Base-by-base conservation (phyloP, 768 basidiomycete species). In the Strobilomyces echinocephalus region DNA sequence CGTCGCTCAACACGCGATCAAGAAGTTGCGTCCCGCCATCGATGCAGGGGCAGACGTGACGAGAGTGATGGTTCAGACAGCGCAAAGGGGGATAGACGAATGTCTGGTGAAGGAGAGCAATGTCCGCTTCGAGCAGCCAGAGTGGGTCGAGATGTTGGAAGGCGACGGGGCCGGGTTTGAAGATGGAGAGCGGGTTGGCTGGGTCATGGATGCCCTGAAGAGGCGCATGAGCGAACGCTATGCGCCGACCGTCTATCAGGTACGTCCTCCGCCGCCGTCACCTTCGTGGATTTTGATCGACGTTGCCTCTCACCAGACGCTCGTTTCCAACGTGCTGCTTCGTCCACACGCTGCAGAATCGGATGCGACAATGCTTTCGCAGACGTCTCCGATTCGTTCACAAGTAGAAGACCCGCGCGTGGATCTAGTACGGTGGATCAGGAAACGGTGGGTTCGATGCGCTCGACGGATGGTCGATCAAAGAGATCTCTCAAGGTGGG, bases 171-270 rank as follows among this genome's bases (percentile, higher is more conserved):
- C 24, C 24, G 4, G 24, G 24, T 24, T 24, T 24, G 4, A 24
- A 24, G 24, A 24, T 63, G 76, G 72, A 1, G 92, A 97, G 59
- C 73, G 85, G 49, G 82, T 95, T 0, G 86, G 90, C 41, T 80
- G 80, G 79, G 78, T 87, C 2, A 83, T 94, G 79, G 79, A 81
- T 7, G 73, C 84, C 34, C 65, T 87, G 52, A 65, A 82, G 63
- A 63, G 87, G 60, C 80, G 87, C 0, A 74, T 90, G 60, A 78
- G 69, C 51, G 87, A 85, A 58, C 74, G 73, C 54, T 84, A 79
- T 69, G 91, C 86, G 15, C 80, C 78, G 3, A 68, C 63, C 42
- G 70, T 94, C 15, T 97, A 97, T 69, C 92, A 94, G 80, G 88
- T 85, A 49, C 33, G 75, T 61, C 8, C 14, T 8, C 46, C 45